phyloP scores from a whole-genome alignment of 164 flowering plant genomes.

The Vitis labrusca region DNA sequence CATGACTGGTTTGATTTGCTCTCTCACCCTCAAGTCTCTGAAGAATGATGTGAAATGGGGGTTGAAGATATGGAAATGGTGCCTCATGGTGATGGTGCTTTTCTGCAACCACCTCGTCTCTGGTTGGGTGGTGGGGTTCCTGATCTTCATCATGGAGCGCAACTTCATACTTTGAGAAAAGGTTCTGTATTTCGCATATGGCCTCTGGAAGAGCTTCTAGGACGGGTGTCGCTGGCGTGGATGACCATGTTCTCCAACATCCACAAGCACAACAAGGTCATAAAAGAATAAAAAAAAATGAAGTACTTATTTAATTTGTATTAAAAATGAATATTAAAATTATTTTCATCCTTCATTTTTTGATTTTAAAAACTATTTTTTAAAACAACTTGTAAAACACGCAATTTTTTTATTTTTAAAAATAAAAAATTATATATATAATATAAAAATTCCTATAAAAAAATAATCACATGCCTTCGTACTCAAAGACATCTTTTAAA shows the following conservation, averaged over 20 bases:
- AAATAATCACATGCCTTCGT: no score
- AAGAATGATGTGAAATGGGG: conserved; percentile 15
- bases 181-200: conserved; percentile 51
- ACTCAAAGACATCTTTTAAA: no score
- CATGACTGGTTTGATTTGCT: conserved; percentile 21
- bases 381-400: no score
- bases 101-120: conserved; percentile 43
- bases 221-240: conserved; percentile 39
- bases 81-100: conserved; percentile 35
- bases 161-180: conserved; percentile 47
- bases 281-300: no score
- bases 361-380: no score
- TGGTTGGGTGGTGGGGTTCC: conserved; percentile 30
- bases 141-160: conserved; percentile 41
- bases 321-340: no score
- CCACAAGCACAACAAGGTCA: conserved; percentile 19
- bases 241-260: conserved; percentile 29
- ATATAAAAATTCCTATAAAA: no score
- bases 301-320: no score
- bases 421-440: no score
- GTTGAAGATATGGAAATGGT: conserved; percentile 45
- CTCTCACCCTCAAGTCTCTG: conserved; percentile 18
- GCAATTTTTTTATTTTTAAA: no score
- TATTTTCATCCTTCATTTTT: no score
- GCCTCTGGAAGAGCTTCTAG: conserved; percentile 36